phyloP scores from a whole-genome alignment of 1,284 basidiomycete genomes.

The Schizopora paradoxa region DNA sequence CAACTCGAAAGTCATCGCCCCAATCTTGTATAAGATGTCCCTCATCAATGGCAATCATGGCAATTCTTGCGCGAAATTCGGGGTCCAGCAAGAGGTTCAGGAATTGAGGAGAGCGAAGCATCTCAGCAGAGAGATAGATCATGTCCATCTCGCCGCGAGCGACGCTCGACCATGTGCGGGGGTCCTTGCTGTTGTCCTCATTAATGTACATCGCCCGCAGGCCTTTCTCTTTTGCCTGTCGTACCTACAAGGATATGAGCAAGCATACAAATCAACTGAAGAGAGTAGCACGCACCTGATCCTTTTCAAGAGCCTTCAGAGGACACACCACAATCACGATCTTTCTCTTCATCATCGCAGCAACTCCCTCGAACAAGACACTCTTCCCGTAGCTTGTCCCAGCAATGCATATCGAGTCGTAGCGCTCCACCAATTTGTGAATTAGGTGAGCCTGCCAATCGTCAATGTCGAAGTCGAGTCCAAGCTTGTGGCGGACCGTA shows the following conservation, averaged over 20 bases:
- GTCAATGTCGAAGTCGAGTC: not conserved
- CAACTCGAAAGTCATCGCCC: slow-evolving; percentile 23
- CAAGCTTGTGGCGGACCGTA: no score
- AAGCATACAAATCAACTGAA: not conserved
- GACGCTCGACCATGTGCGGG: slow-evolving; percentile 13
- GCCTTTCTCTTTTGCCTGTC: slow-evolving; percentile 17
- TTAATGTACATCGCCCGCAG: slow-evolving; percentile 19
- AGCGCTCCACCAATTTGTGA: slow-evolving; percentile 18
- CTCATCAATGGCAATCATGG: slow-evolving; percentile 25
- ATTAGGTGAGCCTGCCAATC: slow-evolving; percentile 23
- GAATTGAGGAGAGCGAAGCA: slow-evolving; percentile 22
- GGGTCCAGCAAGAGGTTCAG: slow-evolving; percentile 19
- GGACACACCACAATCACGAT: slow-evolving; percentile 25
- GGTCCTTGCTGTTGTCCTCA: slow-evolving; percentile 17
- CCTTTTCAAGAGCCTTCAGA: slow-evolving; percentile 26
- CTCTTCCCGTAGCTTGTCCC: slow-evolving; percentile 29
- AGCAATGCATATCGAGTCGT: slow-evolving; percentile 23
- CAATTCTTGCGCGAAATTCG: slow-evolving; percentile 21
- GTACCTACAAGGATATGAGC: slow-evolving; percentile 13
- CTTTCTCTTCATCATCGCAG: slow-evolving; percentile 19
- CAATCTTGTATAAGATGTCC: slow-evolving; percentile 27
- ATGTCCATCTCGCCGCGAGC: slow-evolving; percentile 11
- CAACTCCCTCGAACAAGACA: slow-evolving; percentile 25
- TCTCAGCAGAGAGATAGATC: slow-evolving; percentile 26
- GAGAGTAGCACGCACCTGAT: slow-evolving; percentile 24